Conservation (phyloP, 331 rosid species). For the Pyrus hybrid region DNA sequence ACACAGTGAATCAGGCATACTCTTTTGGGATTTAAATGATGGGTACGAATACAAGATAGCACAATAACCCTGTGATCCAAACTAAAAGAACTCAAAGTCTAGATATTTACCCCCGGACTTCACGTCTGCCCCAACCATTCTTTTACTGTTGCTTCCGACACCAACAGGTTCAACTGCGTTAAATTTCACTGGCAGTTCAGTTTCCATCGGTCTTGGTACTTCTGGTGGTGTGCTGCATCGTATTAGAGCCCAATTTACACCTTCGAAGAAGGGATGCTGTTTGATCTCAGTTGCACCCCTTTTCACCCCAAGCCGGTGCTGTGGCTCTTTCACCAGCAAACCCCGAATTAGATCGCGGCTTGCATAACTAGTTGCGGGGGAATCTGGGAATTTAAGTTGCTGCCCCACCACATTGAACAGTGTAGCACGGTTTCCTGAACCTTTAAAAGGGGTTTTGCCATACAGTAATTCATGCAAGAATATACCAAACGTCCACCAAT, state of each 20-base stretch:
- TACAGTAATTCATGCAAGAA: conserved; percentile 88
- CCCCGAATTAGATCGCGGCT: conserved; percentile 86
- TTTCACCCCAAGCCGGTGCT: conserved; percentile 90
- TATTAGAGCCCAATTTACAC: conserved; percentile 97
- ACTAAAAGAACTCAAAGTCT: conserved; percentile 98
- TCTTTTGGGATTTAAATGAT: conserved; percentile 20
- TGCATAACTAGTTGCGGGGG: conserved; percentile 88
- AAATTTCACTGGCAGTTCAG: conserved; percentile 57
- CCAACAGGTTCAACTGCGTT: conserved; percentile 46
- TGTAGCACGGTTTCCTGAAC: conserved; percentile 96
- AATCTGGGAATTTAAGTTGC: conserved; percentile 81
- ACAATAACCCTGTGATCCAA: conserved; percentile 24
- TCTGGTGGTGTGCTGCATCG: conserved; percentile 98
- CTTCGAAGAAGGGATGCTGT: conserved; percentile 96
- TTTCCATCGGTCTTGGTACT: conserved; percentile 88
- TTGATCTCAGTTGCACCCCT: conserved; percentile 98
- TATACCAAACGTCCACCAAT: conserved; percentile 99
- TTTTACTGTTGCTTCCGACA: conserved; percentile 79
- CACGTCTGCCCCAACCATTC: conserved; percentile 73
- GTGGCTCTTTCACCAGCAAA: conserved; percentile 93
- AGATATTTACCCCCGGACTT: conserved; percentile 93
- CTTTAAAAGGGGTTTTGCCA: conserved; percentile 96
- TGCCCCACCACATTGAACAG: conserved; percentile 98
- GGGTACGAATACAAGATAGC: conserved; percentile 26
- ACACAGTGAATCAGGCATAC: conserved; percentile 33